Evolutionary conservation across 345 rosid genomes (phyloP).

Genomic region (Carallia brachiata): DNA sequence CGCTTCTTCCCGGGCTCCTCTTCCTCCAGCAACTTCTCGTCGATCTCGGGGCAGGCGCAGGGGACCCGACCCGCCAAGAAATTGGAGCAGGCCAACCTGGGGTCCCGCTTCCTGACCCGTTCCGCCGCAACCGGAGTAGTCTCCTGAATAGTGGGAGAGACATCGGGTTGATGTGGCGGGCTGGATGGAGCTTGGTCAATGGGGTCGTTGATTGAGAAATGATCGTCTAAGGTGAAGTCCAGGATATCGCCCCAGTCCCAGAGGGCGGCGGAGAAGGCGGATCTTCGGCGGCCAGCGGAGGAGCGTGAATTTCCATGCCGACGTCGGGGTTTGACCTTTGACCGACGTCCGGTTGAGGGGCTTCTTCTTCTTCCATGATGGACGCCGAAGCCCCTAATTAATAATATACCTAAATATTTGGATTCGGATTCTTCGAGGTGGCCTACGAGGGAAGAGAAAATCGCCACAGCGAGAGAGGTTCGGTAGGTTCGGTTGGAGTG

Average conservation of each 20-base stretch:
- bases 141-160: neutral
- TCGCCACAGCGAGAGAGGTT: neutral
- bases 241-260: constrained; percentile 92
- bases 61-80: constrained; percentile 80
- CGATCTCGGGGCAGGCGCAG: constrained; percentile 93
- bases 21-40: constrained; percentile 56
- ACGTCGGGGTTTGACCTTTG: neutral
- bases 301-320: constrained; percentile 29
- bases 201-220: constrained; percentile 37
- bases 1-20: constrained; percentile 60
- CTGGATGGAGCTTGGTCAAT: too few relatives aligned
- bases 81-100: constrained; percentile 76
- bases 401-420: too few relatives aligned
- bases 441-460: too few relatives aligned
- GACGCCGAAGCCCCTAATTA: neutral
- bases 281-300: constrained; percentile 30
- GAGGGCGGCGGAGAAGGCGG: constrained; percentile 32
- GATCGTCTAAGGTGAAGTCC: constrained; percentile 67
- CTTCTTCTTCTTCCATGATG: constrained; percentile 14
- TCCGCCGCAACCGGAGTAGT: constrained; percentile 23
- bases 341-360: neutral
- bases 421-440: too few relatives aligned
- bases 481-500: neutral
- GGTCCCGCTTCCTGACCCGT: constrained; percentile 89
- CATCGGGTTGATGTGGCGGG: neutral